Percentiles rank a stretch among this genome's conserved stretches.
Conservation (phyloP, 73 alveolate genomes). For the Paraurostyla sp. region DNA sequence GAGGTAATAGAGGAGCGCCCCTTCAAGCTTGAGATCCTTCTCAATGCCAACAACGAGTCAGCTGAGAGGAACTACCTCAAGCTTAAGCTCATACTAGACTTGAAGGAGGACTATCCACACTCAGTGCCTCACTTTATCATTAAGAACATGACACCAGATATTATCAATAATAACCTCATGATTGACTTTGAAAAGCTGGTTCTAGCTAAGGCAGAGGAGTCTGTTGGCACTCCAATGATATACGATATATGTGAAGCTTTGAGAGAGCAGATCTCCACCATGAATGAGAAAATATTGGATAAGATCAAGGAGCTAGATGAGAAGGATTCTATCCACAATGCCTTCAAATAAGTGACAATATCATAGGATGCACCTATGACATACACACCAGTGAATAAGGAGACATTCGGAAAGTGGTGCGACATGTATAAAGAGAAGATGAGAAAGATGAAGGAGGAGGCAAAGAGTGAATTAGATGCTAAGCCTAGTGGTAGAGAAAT, state of each 20-base stretch:
- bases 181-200: conserved; percentile 30
- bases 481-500: conserved; percentile 52
- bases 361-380: conserved; percentile 42
- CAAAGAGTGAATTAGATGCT: not conserved
- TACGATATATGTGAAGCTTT: conserved; percentile 33
- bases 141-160: conserved; percentile 36
- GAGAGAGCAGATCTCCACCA: conserved; percentile 1
- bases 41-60: conserved; percentile 29
- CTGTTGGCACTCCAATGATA: conserved; percentile 18
- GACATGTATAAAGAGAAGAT: conserved; percentile 11
- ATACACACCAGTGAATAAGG: conserved; percentile 37
- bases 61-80: conserved; percentile 8
- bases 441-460: conserved; percentile 37
- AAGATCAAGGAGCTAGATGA: conserved; percentile 15
- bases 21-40: not conserved
- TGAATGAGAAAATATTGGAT: conserved; percentile 40
- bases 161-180: conserved; percentile 5
- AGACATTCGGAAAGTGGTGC: conserved; percentile 49
- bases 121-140: conserved; percentile 6
- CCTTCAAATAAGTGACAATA: not conserved
- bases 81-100: conserved; percentile 9
- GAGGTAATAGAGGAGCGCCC: conserved; percentile 20
- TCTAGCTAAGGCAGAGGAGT: not conserved
- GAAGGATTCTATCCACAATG: not conserved
- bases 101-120: conserved; percentile 18